These are phyloP conservation scores for Elsinoe necatrix DNA, from an alignment of 2,329 filamentous ascomycete genomes.

Conservation along the genomic window DNA sequence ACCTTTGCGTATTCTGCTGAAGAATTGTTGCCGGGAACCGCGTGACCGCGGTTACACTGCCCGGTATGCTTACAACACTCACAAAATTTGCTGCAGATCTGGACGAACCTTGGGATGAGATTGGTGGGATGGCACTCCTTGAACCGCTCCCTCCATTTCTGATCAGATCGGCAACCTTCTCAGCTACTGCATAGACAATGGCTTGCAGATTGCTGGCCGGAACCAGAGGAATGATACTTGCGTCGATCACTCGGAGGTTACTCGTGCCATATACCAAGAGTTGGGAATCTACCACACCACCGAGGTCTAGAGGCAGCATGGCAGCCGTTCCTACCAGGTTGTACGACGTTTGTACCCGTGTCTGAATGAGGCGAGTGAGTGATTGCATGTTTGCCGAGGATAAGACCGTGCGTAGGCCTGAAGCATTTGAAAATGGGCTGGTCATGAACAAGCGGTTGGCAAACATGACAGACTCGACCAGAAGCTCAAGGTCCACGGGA, in stretches of 20 bases:
- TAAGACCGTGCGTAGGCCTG: neutral
- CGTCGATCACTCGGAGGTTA: constrained; percentile 41
- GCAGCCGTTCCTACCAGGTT: constrained; percentile 45
- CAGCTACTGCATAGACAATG: constrained; percentile 29
- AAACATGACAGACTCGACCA: constrained; percentile 25
- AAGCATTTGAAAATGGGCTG: constrained; percentile 16
- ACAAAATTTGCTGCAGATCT: neutral
- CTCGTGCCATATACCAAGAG: constrained; percentile 38
- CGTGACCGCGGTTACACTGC: too few relatives aligned
- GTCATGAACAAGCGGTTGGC: constrained; percentile 25
- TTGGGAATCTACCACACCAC: constrained; percentile 42
- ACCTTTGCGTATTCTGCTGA: too few relatives aligned
- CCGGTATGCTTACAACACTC: too few relatives aligned
- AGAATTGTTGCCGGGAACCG: too few relatives aligned
- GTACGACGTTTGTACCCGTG: constrained; percentile 36
- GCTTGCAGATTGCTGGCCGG: constrained; percentile 31
- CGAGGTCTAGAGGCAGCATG: constrained; percentile 42
- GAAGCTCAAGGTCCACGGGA: constrained; percentile 30
- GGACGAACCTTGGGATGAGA: neutral
- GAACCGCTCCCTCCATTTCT: constrained; percentile 23
- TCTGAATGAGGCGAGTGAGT: constrained; percentile 24
- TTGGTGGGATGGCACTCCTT: neutral
- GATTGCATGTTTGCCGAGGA: constrained; percentile 21
- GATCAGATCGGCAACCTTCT: constrained; percentile 43
- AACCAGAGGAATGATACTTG: constrained; percentile 39